Conservation (phyloP, 345 rosid species). For the Linum trigynum region DNA sequence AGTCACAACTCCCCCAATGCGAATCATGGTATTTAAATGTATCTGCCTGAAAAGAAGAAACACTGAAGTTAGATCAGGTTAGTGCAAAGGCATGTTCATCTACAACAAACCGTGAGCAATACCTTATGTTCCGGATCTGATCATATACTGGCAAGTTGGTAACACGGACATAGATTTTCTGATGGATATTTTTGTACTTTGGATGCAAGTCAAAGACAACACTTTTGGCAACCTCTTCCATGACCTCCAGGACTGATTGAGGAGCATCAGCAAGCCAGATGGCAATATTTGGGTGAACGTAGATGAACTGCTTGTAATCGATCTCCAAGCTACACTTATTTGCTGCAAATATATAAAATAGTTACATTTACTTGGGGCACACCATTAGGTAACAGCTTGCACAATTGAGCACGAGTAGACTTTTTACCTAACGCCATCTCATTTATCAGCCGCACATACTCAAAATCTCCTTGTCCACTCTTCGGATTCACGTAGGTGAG, state of each 20-base stretch:
- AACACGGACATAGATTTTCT: constrained; percentile 74
- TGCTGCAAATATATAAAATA: constrained; percentile 39
- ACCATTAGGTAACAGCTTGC: too few species aligned
- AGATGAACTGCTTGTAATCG: constrained; percentile 83
- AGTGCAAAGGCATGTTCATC: neutral
- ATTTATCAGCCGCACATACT: constrained; percentile 72
- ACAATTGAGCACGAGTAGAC: constrained; percentile 2
- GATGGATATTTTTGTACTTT: constrained; percentile 77
- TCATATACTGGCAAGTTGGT: constrained; percentile 88
- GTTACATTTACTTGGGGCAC: neutral
- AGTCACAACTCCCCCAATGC: constrained; percentile 96
- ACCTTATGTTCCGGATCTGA: constrained; percentile 93
- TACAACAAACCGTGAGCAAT: constrained; percentile 5
- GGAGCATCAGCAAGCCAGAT: constrained; percentile 99
- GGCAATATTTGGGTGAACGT: constrained; percentile 86
- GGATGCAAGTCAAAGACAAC: constrained; percentile 85
- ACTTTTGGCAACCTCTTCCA: constrained; percentile 79
- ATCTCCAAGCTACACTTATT: constrained; percentile 88
- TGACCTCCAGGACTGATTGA: constrained; percentile 90
- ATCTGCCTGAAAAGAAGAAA: constrained; percentile 55
- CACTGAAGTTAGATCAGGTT: constrained; percentile 4
- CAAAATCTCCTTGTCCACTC: constrained; percentile 53
- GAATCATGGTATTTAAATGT: constrained; percentile 94
- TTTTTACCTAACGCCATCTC: constrained; percentile 90
- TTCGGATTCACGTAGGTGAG: constrained; percentile 69